Evolutionary conservation across 208 protist genomes (phyloP).

Genomic region (Leishmania turanica): DNA sequence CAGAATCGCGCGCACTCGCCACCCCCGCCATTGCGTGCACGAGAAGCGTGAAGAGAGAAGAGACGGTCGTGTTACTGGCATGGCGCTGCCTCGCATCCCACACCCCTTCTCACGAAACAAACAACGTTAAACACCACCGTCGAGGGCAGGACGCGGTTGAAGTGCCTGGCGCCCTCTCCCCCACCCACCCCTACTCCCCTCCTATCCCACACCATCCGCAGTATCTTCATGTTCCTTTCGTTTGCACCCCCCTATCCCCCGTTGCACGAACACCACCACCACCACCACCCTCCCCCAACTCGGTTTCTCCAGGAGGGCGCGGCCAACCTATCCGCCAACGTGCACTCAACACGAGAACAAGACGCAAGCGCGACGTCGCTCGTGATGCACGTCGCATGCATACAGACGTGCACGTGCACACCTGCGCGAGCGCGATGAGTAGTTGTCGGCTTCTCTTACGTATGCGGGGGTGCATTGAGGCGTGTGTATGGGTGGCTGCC

Average conservation of each 20-base stretch:
- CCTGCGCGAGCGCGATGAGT: background rate
- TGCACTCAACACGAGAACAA: background rate
- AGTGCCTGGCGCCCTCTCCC: background rate
- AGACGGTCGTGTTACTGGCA: background rate
- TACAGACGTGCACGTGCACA: background rate
- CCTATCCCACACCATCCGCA: background rate
- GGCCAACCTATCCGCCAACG: background rate
- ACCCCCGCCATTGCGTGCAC: background rate
- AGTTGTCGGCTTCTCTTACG: background rate
- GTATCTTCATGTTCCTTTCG: background rate
- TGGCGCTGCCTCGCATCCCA: background rate
- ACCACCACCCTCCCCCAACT: background rate
- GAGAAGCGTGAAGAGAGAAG: background rate
- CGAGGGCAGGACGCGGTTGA: too few species aligned
- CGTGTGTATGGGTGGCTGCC: background rate
- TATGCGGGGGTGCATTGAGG: background rate
- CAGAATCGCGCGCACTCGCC: background rate
- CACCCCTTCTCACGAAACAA: too few species aligned
- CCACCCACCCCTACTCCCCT: background rate
- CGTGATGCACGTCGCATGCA: background rate
- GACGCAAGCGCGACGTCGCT: background rate
- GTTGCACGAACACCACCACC: background rate
- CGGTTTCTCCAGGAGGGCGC: background rate
- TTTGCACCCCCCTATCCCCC: too few species aligned
- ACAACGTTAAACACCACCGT: too few species aligned